Conservation (phyloP, 805 yeast species). For the Teunomyces kruisii region DNA sequence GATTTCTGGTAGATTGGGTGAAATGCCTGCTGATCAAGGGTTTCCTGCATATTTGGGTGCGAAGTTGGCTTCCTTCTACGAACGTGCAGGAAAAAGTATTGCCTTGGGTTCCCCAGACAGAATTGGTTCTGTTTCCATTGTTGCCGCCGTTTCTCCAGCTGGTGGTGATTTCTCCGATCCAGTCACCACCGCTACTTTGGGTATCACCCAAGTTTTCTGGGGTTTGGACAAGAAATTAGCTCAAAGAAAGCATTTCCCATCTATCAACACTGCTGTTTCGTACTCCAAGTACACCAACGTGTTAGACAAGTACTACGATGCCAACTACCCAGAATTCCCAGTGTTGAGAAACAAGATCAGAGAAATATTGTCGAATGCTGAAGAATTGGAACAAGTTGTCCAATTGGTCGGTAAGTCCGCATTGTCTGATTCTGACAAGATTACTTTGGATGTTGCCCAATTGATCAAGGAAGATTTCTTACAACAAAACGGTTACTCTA, state of each 20-base stretch:
- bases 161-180: conserved; percentile 99
- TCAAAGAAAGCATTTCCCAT: conserved; percentile 99
- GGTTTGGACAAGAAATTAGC: conserved; percentile 99
- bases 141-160: conserved; percentile 99
- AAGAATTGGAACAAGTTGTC: conserved; percentile 98
- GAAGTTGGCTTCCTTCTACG: conserved; percentile 96
- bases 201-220: conserved; percentile 99
- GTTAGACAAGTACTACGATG: conserved; percentile 80
- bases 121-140: conserved; percentile 95
- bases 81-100: conserved; percentile 97
- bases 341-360: conserved; percentile 84
- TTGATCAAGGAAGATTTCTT: conserved; percentile 96
- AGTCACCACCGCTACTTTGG: conserved; percentile 95
- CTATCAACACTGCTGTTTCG: conserved; percentile 92
- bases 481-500: conserved; percentile 98
- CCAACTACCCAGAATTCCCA: conserved; percentile 89
- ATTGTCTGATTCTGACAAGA: conserved; percentile 93
- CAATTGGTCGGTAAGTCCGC: conserved; percentile 99
- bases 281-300: conserved; percentile 95
- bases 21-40: conserved; percentile 99
- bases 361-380: conserved; percentile 95
- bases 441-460: conserved; percentile 87
- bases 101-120: conserved; percentile 97
- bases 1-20: conserved; percentile 99
- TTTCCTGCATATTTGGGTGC: conserved; percentile 99